These are phyloP conservation scores for Vaccinium myrtillus DNA, from an alignment of 148 eudicot genomes.

Conservation along the genomic window DNA sequence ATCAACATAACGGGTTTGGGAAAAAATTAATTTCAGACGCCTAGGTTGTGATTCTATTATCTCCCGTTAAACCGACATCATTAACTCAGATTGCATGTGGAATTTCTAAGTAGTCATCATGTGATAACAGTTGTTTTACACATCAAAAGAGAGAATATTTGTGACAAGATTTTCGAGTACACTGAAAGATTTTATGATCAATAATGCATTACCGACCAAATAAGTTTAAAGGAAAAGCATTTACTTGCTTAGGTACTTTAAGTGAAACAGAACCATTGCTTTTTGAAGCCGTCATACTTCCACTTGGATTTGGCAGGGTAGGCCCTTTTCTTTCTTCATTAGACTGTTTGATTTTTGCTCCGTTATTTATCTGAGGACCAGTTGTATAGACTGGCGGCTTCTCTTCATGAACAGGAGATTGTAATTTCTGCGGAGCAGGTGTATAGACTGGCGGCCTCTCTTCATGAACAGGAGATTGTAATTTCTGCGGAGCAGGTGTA, in stretches of 20 bases:
- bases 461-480: slow-evolving; percentile 31
- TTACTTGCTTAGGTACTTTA: slow-evolving; percentile 63
- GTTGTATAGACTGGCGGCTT: slow-evolving; percentile 48
- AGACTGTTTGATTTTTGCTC: slow-evolving; percentile 31
- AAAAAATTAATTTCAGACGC: background rate
- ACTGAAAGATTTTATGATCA: background rate
- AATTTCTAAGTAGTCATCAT: background rate
- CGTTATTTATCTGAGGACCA: slow-evolving; percentile 55
- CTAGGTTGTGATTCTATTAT: background rate
- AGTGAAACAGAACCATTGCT: slow-evolving; percentile 73
- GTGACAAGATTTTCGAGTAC: background rate
- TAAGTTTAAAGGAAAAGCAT: background rate
- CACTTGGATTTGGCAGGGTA: slow-evolving; percentile 38
- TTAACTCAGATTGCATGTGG: background rate
- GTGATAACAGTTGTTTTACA: background rate
- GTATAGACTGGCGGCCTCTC: slow-evolving; percentile 49
- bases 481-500: slow-evolving; percentile 48
- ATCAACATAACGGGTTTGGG: background rate
- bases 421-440: slow-evolving; percentile 42
- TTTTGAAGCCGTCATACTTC: slow-evolving; percentile 45
- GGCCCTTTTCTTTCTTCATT: slow-evolving; percentile 49
- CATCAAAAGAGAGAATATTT: background rate
- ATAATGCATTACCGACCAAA: background rate
- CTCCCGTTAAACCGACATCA: background rate
- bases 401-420: slow-evolving; percentile 40